A percentile compares a stretch with the other conserved stretches of the same genome.
Evolutionary conservation across 306 rosid genomes (phyloP).

Genomic region (Adenanthera pavonina): DNA sequence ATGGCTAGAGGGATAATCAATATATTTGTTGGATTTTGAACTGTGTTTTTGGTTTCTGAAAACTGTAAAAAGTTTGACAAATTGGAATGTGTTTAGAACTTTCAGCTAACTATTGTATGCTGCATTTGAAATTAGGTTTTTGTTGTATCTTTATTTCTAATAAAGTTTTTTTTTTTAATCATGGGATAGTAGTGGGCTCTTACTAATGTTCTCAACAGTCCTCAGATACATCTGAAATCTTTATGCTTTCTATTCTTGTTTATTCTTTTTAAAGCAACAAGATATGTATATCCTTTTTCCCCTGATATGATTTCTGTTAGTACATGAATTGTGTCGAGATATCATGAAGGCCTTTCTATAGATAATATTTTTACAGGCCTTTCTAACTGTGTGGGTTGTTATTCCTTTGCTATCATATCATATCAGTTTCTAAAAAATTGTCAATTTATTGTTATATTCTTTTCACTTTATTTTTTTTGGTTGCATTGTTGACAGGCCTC

Average conservation of each 20-base stretch:
- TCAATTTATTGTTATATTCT: not conserved
- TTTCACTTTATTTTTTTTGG: slow-evolving; percentile 2
- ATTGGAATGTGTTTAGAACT: not conserved
- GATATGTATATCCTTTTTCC: not conserved
- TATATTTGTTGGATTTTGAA: not conserved
- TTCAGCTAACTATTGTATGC: not conserved
- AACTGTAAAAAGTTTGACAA: not conserved
- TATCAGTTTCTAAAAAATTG: not conserved
- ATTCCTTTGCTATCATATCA: not conserved
- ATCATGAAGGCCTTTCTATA: not conserved
- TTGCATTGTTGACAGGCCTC: slow-evolving; percentile 57
- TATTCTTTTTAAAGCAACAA: not conserved
- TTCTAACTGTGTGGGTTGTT: not conserved
- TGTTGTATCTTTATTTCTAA: not conserved
- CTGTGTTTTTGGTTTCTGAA: not conserved
- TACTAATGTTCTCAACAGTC: not conserved
- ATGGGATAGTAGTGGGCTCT: not conserved
- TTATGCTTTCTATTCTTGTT: not conserved
- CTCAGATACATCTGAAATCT: not conserved
- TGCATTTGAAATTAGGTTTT: not conserved
- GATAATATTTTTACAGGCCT: not conserved
- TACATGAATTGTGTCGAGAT: not conserved
- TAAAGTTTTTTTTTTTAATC: not conserved
- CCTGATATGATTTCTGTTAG: slow-evolving; percentile 1
- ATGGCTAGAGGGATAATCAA: not conserved